A percentile compares a stretch with the other conserved stretches of the same genome.
Evolutionary conservation across 2,329 filamentous ascomycete species (phyloP).

Genomic region (Paraconiothyrium brasiliense): DNA sequence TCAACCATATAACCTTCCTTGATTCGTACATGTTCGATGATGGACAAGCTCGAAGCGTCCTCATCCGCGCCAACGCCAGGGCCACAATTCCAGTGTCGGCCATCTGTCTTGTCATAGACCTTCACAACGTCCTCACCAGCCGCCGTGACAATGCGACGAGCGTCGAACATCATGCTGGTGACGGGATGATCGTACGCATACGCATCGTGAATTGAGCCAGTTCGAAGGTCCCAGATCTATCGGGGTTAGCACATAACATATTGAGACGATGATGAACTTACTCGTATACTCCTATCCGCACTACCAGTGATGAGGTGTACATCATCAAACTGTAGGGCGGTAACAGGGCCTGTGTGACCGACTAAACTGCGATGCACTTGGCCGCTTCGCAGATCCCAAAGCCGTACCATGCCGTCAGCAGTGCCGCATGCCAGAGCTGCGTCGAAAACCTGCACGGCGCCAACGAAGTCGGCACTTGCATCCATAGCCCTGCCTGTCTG

Average conservation of each 20-base stretch:
- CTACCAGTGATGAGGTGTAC: conserved; percentile 94
- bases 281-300: conserved; percentile 89
- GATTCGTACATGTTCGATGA: conserved; percentile 85
- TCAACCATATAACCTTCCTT: conserved; percentile 95
- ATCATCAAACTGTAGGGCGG: conserved; percentile 94
- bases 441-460: conserved; percentile 94
- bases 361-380: conserved; percentile 97
- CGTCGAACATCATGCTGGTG: conserved; percentile 97
- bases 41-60: conserved; percentile 63
- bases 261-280: conserved; percentile 61
- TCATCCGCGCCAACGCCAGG: conserved; percentile 75
- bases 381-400: conserved; percentile 96
- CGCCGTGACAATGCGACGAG: conserved; percentile 86
- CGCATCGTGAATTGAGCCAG: conserved; percentile 92
- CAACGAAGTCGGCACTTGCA: conserved; percentile 86
- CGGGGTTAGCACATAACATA: conserved; percentile 28
- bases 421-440: conserved; percentile 95
- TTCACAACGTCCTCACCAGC: conserved; percentile 95
- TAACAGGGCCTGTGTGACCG: conserved; percentile 93
- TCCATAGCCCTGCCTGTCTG: conserved; percentile 72
- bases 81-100: conserved; percentile 95
- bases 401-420: conserved; percentile 93
- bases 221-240: conserved; percentile 98
- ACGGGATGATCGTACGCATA: conserved; percentile 94
- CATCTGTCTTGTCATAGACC: conserved; percentile 97